phyloP scores from a whole-genome alignment of 371 early-diverging fungal species.

The Lichtheimia ramosa region DNA sequence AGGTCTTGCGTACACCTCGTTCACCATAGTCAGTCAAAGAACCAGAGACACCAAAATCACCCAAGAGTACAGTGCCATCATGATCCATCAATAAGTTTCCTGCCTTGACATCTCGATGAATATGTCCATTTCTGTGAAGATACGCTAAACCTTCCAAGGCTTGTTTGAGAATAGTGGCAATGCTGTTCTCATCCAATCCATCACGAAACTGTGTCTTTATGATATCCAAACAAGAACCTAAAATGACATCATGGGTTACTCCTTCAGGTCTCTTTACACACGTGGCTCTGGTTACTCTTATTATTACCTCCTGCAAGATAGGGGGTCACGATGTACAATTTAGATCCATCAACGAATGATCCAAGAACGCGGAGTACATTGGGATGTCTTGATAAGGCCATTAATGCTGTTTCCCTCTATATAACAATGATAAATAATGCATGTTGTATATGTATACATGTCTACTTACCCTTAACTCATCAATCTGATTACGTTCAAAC shows the following conservation, averaged over 20 bases:
- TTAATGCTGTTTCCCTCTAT: conserved; percentile 83
- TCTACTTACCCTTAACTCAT: conserved; percentile 20
- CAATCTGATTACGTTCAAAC: conserved; percentile 86
- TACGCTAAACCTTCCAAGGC: conserved; percentile 83
- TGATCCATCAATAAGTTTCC: conserved; percentile 86
- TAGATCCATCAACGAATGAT: conserved; percentile 81
- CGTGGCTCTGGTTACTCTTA: neutral
- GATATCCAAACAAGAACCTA: conserved; percentile 81
- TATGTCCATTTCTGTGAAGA: conserved; percentile 84
- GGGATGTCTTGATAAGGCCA: conserved; percentile 86
- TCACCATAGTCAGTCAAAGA: conserved; percentile 80
- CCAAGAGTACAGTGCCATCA: conserved; percentile 79
- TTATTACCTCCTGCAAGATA: conserved; percentile 71
- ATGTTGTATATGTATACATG: conserved; percentile 23
- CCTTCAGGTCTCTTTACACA: neutral
- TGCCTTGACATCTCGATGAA: conserved; percentile 93
- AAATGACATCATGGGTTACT: no score
- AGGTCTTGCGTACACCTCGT: conserved; percentile 80
- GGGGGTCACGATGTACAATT: conserved; percentile 84
- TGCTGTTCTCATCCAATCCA: conserved; percentile 81
- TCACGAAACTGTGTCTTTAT: conserved; percentile 83
- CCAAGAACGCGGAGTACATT: conserved; percentile 84
- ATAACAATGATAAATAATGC: conserved; percentile 28
- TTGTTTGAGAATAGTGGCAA: conserved; percentile 85
- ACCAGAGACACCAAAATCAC: conserved; percentile 91